These are phyloP conservation scores for Malbranchea cinnamomea DNA, from an alignment of 2,329 filamentous ascomycete species.

Conservation along the genomic window DNA sequence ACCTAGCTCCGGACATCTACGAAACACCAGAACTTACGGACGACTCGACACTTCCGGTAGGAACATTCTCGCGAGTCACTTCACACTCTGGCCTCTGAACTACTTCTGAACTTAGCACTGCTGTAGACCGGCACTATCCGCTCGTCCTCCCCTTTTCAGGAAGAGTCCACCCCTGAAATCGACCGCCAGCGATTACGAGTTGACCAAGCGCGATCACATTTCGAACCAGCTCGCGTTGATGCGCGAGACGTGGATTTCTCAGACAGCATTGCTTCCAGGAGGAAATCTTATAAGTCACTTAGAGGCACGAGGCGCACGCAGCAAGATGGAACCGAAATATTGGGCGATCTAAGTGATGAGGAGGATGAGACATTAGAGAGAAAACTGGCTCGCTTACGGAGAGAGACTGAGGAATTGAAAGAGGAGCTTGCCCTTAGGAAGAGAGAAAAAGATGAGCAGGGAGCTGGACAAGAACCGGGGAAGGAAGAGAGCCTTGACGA, in stretches of 20 bases:
- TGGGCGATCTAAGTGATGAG: slow-evolving; percentile 64
- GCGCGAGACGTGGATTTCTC: slow-evolving; percentile 74
- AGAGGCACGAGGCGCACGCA: slow-evolving; percentile 48
- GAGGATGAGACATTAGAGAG: slow-evolving; percentile 63
- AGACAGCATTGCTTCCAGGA: slow-evolving; percentile 68
- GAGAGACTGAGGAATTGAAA: slow-evolving; percentile 66
- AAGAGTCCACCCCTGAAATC: slow-evolving; percentile 48
- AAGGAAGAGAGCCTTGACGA: slow-evolving; percentile 33
- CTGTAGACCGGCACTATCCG: slow-evolving; percentile 41
- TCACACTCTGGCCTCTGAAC: slow-evolving; percentile 2
- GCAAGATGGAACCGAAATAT: slow-evolving; percentile 38
- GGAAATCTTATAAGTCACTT: slow-evolving; percentile 67
- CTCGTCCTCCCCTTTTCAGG: slow-evolving; percentile 43
- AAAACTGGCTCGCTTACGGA: slow-evolving; percentile 66
- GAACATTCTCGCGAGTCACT: slow-evolving; percentile 15
- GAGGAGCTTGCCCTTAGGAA: slow-evolving; percentile 29
- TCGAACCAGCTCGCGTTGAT: slow-evolving; percentile 61
- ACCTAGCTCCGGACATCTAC: slow-evolving; percentile 87
- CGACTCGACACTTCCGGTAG: slow-evolving; percentile 67
- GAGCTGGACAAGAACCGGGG: slow-evolving; percentile 24
- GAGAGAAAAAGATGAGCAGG: slow-evolving; percentile 42
- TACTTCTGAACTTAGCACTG: slow-evolving; percentile 34
- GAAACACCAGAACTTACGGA: slow-evolving; percentile 89
- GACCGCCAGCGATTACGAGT: slow-evolving; percentile 63
- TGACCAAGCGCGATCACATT: slow-evolving; percentile 64